Evolutionary conservation across 345 rosid species (phyloP), one percentile per base, ranked within the genome.

Genomic region (Sonneratia caseolaris): DNA sequence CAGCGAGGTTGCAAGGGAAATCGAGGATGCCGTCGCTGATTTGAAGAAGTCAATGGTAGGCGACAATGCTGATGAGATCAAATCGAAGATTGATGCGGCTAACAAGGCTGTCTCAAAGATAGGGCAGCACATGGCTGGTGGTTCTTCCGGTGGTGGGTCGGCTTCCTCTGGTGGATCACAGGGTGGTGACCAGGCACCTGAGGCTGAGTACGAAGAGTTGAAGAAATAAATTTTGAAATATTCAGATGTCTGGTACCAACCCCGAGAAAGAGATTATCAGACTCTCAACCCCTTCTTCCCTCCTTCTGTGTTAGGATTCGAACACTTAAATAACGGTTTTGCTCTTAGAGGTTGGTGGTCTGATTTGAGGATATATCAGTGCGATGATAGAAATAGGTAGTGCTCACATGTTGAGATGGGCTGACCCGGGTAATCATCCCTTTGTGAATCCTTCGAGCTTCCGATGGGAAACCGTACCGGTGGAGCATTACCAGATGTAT

Each of bases 1-100:
- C 0, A 64, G 72, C 1, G 80, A 81, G 35, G 65, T 74, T 3
- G 82, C 72, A 0, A 74, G 57, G 70, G 80, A 82, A 68, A 82
- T 82, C 14, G 84, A 82, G 67, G 73, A 62, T 66, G 78, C 82
- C 1, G 70, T 81, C 19, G 69, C 80, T 7, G 84, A 82, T 45
- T 70, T 79, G 75, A 74, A 80, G 73, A 70, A 40, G 1, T 71
- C 73, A 16, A 65, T 70, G 73, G 77, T 35, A 13, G 77, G 55
- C 14, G 77, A 75, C 37, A 70, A 64, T 27, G 64, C n/a, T 13
- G 73, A 70, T 6, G 73, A 70, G 45, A 75, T 75, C 38, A 75
- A 75, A 4, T 35, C 45, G 0, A 70, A 70, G 66, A 37, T 75
- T 0, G 73, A 75, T 38, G 73, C 77, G 0, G 74, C 73, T 7